Conservation (phyloP, 208 protist species). For the Leptomonas seymouri region DNA sequence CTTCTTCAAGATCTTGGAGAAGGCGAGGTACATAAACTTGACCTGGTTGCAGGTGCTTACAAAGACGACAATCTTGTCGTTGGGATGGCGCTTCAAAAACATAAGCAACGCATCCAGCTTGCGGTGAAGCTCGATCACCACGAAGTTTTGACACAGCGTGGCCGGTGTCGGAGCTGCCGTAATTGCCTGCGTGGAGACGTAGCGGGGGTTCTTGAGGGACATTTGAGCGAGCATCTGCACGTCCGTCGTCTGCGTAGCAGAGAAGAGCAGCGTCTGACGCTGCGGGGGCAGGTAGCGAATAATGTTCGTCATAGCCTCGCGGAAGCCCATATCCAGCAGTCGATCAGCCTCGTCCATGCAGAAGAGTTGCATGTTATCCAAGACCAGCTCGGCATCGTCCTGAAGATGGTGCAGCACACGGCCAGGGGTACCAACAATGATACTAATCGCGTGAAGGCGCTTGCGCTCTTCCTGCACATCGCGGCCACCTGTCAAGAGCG, state of each 20-base stretch:
- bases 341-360: conserved; percentile 99
- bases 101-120: conserved; percentile 98
- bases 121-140: conserved; percentile 88
- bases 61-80: conserved; percentile 98
- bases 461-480: conserved; percentile 94
- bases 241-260: conserved; percentile 98
- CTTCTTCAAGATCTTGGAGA: conserved; percentile 92
- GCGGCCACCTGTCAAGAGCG: conserved; percentile 99
- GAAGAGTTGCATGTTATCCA: conserved; percentile 95
- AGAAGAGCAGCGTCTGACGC: conserved; percentile 99
- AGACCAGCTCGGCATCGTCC: conserved; percentile 92
- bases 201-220: conserved; percentile 94
- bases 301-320: conserved; percentile 94
- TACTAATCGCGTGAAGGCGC: conserved; percentile 95
- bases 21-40: conserved; percentile 92
- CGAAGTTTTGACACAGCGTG: conserved; percentile 94
- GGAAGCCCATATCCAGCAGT: conserved; percentile 98
- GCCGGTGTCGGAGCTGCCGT: conserved; percentile 82
- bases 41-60: conserved; percentile 98
- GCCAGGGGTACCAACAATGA: conserved; percentile 99
- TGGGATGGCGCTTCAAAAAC: conserved; percentile 97
- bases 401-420: conserved; percentile 99
- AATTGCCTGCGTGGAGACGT: conserved; percentile 94
- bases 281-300: conserved; percentile 85
- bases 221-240: conserved; percentile 95